Evolutionary conservation across 352 stramenopile genomes (phyloP).

Genomic region (Phytophthora tentaculata): DNA sequence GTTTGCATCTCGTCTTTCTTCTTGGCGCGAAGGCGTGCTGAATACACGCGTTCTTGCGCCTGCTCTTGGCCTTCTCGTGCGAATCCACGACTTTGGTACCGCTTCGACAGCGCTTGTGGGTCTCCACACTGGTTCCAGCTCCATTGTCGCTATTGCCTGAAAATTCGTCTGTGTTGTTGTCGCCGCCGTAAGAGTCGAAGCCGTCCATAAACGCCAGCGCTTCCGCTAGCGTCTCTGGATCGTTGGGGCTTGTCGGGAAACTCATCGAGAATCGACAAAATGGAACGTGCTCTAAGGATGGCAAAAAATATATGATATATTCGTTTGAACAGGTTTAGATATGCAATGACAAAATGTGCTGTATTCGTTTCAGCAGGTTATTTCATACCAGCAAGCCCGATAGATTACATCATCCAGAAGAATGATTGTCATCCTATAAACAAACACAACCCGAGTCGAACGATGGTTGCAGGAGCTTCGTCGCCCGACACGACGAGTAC

Average conservation of each 20-base stretch:
- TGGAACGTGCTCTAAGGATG: no score
- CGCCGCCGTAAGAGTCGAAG: constrained; percentile 16
- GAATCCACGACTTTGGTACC: constrained; percentile 4
- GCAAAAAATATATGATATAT: no score
- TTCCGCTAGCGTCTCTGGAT: constrained; percentile 27
- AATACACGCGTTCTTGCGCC: constrained; percentile 30
- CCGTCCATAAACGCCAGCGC: constrained; percentile 36
- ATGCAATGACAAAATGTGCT: no score
- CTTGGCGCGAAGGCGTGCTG: constrained; percentile 27
- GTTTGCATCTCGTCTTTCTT: constrained; percentile 32
- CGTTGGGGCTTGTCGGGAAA: constrained; percentile 14
- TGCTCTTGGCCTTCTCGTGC: constrained; percentile 17
- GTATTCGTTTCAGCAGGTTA: constrained; percentile 4
- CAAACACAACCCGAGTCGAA: background rate
- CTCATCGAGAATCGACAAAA: constrained; percentile 17
- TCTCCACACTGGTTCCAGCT: background rate
- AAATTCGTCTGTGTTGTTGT: constrained; percentile 5
- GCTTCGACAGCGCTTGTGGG: constrained; percentile 14
- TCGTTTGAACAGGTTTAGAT: constrained; percentile 1
- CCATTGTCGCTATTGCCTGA: constrained; percentile 12
- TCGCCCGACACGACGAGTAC: constrained; percentile 13
- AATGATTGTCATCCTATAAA: background rate
- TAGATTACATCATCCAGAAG: background rate
- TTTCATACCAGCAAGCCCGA: background rate
- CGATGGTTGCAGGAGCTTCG: constrained; percentile 1